Base-by-base conservation (phyloP, 768 basidiomycete species). In the Mycena galericulata region DNA sequence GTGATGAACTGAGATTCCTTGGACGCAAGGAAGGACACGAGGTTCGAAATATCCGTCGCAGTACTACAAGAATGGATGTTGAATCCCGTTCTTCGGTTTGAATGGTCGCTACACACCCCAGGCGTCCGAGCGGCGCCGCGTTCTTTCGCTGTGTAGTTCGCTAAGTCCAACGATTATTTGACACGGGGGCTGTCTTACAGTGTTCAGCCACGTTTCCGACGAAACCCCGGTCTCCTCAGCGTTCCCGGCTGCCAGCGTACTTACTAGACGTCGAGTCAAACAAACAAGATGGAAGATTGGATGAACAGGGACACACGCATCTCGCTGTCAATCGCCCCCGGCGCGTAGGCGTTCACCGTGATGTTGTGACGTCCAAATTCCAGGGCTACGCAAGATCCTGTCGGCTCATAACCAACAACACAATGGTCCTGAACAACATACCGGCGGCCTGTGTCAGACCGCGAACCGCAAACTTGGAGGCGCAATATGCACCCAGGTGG, bases 311-410 rank as follows among this genome's bases (percentile, higher is more conserved):
- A 38, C 47, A 18, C 12, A 60, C 50, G 22, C 36, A 66, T 47
- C 10, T n/a, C 8, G 29, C 46, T 67, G 7, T 67, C 57, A 41
- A 67, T 61, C 5, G 57, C 57, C 2, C 65, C 65, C 1, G 65
- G 65, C 3, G 65, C 65, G 36, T 67, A 67, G 9, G 58, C 49
- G 27, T 67, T 67, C 9, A 67, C 65, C 4, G 57, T 67, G 27
- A 67, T 67, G 5, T 26, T 30, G 20, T 60, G 49, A 5, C 24
- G 7, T n/a, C 65, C 65, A 7, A 67, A 47, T 34, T 61, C 65
- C 32, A 38, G 18, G 9, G 65, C 65, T 66, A 24, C n/a, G 36
- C 40, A 30, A 58, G 20, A 27, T 51, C 50, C 14, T 36, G 34
- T 36, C 34, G 34, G 34, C 6, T 36, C 34, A 14, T 36, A 36